These are phyloP conservation scores for Dorcoceras hygrometricum DNA, from an alignment of 257 asterid genomes.

Conservation along the genomic window DNA sequence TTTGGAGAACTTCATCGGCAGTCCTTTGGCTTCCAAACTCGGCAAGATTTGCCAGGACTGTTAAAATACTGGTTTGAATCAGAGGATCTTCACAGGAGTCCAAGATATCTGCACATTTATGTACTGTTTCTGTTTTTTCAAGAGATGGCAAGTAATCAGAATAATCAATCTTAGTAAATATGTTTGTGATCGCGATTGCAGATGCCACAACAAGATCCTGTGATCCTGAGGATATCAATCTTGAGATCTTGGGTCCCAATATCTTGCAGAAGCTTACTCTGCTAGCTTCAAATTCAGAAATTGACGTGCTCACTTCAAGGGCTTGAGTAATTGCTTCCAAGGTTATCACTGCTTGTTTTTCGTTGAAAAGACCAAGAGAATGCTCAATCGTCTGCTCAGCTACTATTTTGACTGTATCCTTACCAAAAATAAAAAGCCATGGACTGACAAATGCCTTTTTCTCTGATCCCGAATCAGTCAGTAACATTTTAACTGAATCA, in stretches of 20 bases:
- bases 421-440: constrained; percentile 36
- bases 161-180: constrained; percentile 28
- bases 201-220: constrained; percentile 25
- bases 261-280: constrained; percentile 27
- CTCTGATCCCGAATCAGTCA: constrained; percentile 17
- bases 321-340: constrained; percentile 30
- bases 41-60: constrained; percentile 32
- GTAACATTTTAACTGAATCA: constrained; percentile 22
- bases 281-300: constrained; percentile 30
- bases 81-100: constrained; percentile 29
- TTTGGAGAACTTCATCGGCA: constrained; percentile 22
- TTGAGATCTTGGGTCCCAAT: constrained; percentile 30
- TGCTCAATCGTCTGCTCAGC: constrained; percentile 26
- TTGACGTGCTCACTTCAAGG: constrained; percentile 24
- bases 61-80: constrained; percentile 27
- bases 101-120: constrained; percentile 26
- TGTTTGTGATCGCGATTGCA: constrained; percentile 27
- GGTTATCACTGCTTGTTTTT: constrained; percentile 24
- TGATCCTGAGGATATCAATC: constrained; percentile 23
- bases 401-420: constrained; percentile 21
- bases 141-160: constrained; percentile 26
- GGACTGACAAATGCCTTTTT: constrained; percentile 30
- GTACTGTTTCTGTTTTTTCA: constrained; percentile 28
- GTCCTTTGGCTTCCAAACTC: constrained; percentile 32
- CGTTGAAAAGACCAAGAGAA: constrained; percentile 16